Base-by-base conservation (phyloP, 2,329 filamentous ascomycete genomes). In the Phaeosphaeria sp. region DNA sequence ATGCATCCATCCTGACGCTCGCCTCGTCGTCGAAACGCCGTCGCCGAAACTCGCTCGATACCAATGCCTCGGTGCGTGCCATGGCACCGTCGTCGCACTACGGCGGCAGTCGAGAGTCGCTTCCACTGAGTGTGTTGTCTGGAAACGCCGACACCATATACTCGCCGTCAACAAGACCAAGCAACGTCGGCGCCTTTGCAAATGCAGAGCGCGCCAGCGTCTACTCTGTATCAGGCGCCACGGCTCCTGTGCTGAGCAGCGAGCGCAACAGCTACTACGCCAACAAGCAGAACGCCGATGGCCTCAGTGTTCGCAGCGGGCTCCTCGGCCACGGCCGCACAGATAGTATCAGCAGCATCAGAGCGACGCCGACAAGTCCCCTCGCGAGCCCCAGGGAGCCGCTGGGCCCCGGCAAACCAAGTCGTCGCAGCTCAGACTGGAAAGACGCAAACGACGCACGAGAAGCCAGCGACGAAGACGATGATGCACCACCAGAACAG, bases 231-330 rank as follows among this genome's bases (percentile, higher is more conserved):
- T 89, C 89, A 0, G 90, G 90, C 15, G 73, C 80, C 41, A 72
- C 76, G 15, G 85, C 85, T 0, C 88, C 89, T 6, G 85, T 87
- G 13, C 77, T 91, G 7, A 81, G 85, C 6, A 90, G 89, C 56
- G 93, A 97, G 70, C 85, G 93, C 49, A 94, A 90, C 73, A 96
- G 91, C 77, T 94, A 96, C 71, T 87, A 90, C 25, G 87, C 87
- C 58, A 86, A 81, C 68, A 82, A 82, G 60, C 77, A 80, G 58
- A 77, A 78, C 44, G 76, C 82, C 5, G 92, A 96, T 65, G 90
- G 86, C 1, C 87, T 88, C 10, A 96, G 92, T 71, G 81, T 96
- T 27, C 85, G 91, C 53, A 96, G 92, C 74, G 92, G 91, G 0
- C 79, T 90, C 1, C 75, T 91, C 2, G 90, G 91, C 0, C 93